These are phyloP conservation scores for Podaxis sp. DNA, from an alignment of 768 basidiomycete species.

Conservation along the genomic window DNA sequence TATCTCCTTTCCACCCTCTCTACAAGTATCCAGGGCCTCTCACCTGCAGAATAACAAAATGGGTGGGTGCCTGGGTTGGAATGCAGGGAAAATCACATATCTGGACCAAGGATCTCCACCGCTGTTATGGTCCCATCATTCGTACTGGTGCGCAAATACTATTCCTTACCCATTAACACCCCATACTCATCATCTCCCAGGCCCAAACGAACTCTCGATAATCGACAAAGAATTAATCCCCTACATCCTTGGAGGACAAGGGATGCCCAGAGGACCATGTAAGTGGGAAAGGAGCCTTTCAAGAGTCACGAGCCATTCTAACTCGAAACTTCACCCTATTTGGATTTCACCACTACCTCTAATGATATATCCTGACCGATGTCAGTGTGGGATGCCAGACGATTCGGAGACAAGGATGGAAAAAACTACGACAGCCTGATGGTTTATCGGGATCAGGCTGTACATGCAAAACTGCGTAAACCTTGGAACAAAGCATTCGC, in stretches of 20 bases:
- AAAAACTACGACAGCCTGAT: constrained; percentile 21
- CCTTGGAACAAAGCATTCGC: constrained; percentile 46
- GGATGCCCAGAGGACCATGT: background rate
- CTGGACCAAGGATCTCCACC: constrained; percentile 28
- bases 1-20: constrained; percentile 42
- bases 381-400: constrained; percentile 43
- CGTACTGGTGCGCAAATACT: constrained; percentile 31
- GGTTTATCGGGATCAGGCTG: constrained; percentile 25
- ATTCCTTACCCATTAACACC: constrained; percentile 19
- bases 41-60: constrained; percentile 27
- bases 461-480: constrained; percentile 38
- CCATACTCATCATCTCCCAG: constrained; percentile 23
- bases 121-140: constrained; percentile 34
- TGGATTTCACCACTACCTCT: background rate
- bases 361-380: background rate
- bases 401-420: constrained; percentile 28
- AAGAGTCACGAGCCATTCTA: background rate
- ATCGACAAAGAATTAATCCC: constrained; percentile 39
- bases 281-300: background rate
- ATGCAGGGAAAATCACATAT: constrained; percentile 28
- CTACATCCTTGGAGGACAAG: constrained; percentile 17
- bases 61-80: constrained; percentile 25
- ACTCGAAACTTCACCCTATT: background rate
- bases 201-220: constrained; percentile 55
- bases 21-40: constrained; percentile 36